Percentiles rank a stretch among this genome's conserved stretches.
Conservation (phyloP, 2,329 filamentous ascomycete species). For the Diplodia intermedia region DNA sequence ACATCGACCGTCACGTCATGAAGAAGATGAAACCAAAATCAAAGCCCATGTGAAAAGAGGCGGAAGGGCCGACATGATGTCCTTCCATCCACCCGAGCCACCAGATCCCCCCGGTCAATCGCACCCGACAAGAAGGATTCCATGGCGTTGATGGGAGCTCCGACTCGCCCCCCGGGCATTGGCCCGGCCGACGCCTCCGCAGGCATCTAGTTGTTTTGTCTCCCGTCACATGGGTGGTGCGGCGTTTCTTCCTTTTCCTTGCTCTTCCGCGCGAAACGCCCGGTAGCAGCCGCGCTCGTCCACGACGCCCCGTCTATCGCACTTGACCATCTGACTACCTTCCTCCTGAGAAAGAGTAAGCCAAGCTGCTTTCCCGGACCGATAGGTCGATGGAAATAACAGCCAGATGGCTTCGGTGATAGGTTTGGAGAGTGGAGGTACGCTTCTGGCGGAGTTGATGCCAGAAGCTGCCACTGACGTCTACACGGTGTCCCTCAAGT, state of each 20-base stretch:
- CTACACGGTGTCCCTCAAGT: slow-evolving; percentile 36
- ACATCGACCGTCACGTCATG: slow-evolving; percentile 1
- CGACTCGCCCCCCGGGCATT: background rate
- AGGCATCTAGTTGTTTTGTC: background rate
- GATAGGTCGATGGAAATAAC: background rate
- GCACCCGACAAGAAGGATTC: background rate
- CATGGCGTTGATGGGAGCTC: slow-evolving; percentile 3
- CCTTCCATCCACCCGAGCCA: background rate
- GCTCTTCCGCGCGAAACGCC: slow-evolving; percentile 4
- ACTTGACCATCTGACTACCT: background rate
- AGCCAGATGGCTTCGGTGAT: background rate
- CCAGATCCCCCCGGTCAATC: background rate
- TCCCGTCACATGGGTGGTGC: slow-evolving; percentile 2
- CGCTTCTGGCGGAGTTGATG: background rate
- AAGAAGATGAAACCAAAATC: background rate
- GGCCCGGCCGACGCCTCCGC: background rate
- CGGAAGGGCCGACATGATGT: slow-evolving; percentile 11
- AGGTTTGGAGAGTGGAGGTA: background rate
- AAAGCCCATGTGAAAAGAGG: background rate
- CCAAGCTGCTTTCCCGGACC: background rate
- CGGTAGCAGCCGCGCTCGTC: background rate
- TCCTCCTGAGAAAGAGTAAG: too few species aligned
- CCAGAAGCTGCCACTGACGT: background rate
- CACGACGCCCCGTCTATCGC: background rate
- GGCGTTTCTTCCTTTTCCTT: slow-evolving; percentile 13